Evolutionary conservation across 2,329 filamentous ascomycete species (phyloP).

Genomic region (Endothia cerciana): DNA sequence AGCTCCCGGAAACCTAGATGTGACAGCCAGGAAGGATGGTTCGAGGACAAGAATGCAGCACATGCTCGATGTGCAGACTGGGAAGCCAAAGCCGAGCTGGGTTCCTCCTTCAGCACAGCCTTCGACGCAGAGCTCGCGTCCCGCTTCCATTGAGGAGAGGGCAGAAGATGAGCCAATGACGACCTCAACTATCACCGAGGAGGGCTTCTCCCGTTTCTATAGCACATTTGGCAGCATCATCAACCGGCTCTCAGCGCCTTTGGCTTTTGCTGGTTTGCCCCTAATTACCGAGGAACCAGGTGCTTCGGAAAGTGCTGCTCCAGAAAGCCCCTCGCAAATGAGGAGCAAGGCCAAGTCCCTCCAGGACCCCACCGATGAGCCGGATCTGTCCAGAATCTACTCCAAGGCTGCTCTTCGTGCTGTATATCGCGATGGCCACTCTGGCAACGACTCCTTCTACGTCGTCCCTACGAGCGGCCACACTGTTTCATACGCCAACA

Average conservation of each 20-base stretch:
- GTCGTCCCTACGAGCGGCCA: constrained; percentile 91
- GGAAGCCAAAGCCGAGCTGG: constrained; percentile 60
- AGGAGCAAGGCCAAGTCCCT: constrained; percentile 41
- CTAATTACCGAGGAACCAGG: constrained; percentile 60
- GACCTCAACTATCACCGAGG: constrained; percentile 43
- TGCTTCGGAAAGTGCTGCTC: constrained; percentile 39
- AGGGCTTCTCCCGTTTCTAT: constrained; percentile 89
- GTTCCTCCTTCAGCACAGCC: constrained; percentile 51
- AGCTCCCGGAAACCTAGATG: constrained; percentile 70
- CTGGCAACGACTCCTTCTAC: constrained; percentile 81
- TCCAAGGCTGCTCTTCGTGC: constrained; percentile 84
- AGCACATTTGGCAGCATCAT: constrained; percentile 88
- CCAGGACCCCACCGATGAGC: constrained; percentile 52
- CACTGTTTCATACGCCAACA: constrained; percentile 90
- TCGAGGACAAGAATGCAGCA: constrained; percentile 58
- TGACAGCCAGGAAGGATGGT: constrained; percentile 54
- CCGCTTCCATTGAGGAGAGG: constrained; percentile 33
- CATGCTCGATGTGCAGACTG: constrained; percentile 54
- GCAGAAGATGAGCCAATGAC: constrained; percentile 37
- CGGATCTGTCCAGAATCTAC: constrained; percentile 82
- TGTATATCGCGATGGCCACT: constrained; percentile 69
- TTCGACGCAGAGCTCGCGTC: constrained; percentile 34
- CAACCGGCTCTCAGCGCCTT: constrained; percentile 83
- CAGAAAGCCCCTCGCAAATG: constrained; percentile 45
- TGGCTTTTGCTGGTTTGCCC: constrained; percentile 91